These are phyloP conservation scores for Camelina sativa DNA, from an alignment of 345 rosid genomes.

Conservation along the genomic window DNA sequence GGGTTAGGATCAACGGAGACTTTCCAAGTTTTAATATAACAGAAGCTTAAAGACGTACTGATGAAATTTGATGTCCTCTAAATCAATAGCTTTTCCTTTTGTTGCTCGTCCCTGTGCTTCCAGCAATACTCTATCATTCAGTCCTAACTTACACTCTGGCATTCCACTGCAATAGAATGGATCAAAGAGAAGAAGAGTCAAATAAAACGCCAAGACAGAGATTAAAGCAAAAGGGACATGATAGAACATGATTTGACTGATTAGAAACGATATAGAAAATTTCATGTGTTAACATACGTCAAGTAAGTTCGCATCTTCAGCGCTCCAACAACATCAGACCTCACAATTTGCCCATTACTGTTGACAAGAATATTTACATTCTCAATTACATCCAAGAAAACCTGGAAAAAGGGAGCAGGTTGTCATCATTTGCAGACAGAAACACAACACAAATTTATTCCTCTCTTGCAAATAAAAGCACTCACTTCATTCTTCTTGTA, in stretches of 20 bases:
- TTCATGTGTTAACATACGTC: constrained; percentile 55
- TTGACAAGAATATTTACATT: constrained; percentile 95
- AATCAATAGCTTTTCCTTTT: constrained; percentile 94
- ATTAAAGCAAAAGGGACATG: neutral
- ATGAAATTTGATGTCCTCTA: constrained; percentile 97
- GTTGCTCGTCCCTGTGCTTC: constrained; percentile 97
- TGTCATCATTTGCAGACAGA: constrained; percentile 20
- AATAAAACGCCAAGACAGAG: constrained; percentile 17
- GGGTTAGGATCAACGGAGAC: neutral
- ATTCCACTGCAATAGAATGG: constrained; percentile 66
- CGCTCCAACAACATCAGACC: constrained; percentile 98
- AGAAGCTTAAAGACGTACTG: constrained; percentile 57
- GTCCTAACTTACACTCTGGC: constrained; percentile 99
- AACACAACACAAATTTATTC: constrained; percentile 13
- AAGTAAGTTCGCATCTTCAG: constrained; percentile 96
- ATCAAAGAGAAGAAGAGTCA: constrained; percentile 2
- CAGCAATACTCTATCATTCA: constrained; percentile 88
- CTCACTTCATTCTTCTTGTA: constrained; percentile 93
- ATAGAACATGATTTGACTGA: constrained; percentile 3
- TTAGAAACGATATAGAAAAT: neutral
- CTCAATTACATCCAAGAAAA: constrained; percentile 94
- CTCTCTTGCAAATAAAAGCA: constrained; percentile 16
- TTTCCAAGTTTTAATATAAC: neutral
- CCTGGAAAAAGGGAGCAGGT: constrained; percentile 52
- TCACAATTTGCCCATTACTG: constrained; percentile 90